Base-by-base conservation (phyloP, 2,329 filamentous ascomycete species). In the Pezicula carpinea region DNA sequence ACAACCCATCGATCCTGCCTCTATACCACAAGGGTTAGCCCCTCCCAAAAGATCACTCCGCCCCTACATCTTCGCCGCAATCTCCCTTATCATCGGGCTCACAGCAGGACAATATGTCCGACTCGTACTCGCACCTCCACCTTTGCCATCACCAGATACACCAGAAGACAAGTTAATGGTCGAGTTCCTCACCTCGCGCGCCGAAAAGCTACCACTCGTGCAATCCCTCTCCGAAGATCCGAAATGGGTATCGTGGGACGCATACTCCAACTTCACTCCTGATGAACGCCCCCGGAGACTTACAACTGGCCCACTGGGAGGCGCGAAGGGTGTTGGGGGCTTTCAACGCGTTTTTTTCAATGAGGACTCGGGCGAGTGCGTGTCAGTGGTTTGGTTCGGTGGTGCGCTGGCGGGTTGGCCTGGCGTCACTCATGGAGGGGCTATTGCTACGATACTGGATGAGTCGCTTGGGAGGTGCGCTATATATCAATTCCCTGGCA, bases 371-470 rank as follows among this genome's bases (percentile, higher is more conserved):
- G 74, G 79, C 54, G 77, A 80, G 56, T 64, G 81, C 29, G 68
- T 83, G 10, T 77, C 74, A 42, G 72, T 90, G n/a, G 69, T 90
- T 4, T 86, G 75, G 70, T 74, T 90, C 45, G 87, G 87, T 6
- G 64, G 71, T n/a, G 77, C 72, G 1, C 61, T 85, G 17, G 71
- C 75, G 40, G 86, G 87, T 4, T 91, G 85, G 83, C 86, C 86
- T 1, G 76, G 77, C 11, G 72, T 87, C 34, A 80, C 82, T 43
- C 87, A 92, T 67, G 87, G 87, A 46, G 87, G 87, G 13, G 72
- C 76, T 6, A 72, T 87, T 41, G 83, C 82, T 6, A 89, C 82
- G 1, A 64, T 87, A 3, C 66, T 90, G 32, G 79, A 87, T 62
- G 87, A 90, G 69, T 77, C 75, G 43, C 71, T 88, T 51, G 80